phyloP scores from a whole-genome alignment of 441 rosid species.

The Jatropha podagrica region DNA sequence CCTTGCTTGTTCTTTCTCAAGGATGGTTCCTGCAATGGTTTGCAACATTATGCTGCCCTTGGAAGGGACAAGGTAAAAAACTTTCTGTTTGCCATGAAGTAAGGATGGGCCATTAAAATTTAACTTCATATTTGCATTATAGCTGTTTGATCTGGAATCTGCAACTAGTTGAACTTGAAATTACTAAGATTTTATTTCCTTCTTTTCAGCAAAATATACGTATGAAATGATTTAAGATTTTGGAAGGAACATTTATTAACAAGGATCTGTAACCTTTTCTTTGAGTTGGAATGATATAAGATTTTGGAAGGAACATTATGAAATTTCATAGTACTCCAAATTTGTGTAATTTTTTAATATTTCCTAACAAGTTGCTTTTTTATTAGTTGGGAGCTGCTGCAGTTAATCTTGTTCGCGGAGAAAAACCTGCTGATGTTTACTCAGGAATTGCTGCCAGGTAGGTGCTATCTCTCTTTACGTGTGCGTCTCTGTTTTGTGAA shows the following conservation, averaged over 20 bases:
- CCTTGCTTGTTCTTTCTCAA: constrained; percentile 34
- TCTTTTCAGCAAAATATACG: neutral
- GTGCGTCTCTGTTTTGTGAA: neutral
- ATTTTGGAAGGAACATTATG: neutral
- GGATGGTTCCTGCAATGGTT: constrained; percentile 99
- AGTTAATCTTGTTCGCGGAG: constrained; percentile 89
- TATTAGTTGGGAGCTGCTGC: constrained; percentile 93
- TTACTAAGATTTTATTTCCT: neutral
- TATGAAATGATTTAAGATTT: neutral
- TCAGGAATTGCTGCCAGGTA: constrained; percentile 94
- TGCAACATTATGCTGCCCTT: constrained; percentile 99
- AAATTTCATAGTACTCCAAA: neutral
- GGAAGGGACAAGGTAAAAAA: constrained; percentile 91
- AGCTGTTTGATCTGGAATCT: neutral
- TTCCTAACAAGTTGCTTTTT: constrained; percentile 26
- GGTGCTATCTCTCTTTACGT: constrained; percentile 23
- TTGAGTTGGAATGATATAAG: neutral
- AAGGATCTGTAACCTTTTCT: neutral
- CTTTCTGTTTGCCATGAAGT: constrained; percentile 15
- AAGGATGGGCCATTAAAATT: constrained; percentile 1
- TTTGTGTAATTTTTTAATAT: constrained; percentile 15
- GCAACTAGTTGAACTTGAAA: neutral
- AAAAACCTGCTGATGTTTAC: constrained; percentile 93
- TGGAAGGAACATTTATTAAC: constrained; percentile 2
- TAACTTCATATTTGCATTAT: neutral